Percentiles rank a stretch among this genome's conserved stretches.
Evolutionary conservation across 2,329 filamentous ascomycete genomes (phyloP).

Genomic region (Fusarium verticillioides): DNA sequence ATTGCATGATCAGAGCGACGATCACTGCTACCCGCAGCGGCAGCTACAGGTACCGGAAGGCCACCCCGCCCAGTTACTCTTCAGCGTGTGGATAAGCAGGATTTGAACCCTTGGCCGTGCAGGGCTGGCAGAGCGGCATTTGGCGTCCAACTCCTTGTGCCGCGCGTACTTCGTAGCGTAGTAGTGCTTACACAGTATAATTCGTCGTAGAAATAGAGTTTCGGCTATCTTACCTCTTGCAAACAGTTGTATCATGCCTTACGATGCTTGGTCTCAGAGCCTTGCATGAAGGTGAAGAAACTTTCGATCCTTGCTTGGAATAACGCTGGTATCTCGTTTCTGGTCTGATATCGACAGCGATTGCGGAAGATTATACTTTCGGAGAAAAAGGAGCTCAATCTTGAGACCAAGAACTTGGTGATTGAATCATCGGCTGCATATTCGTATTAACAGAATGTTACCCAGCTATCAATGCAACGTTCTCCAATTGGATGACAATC

Average conservation of each 20-base stretch:
- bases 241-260: background rate
- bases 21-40: background rate
- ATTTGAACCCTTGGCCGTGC: background rate
- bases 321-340: background rate
- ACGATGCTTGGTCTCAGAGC: background rate
- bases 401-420: too few relatives aligned
- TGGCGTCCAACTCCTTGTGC: background rate
- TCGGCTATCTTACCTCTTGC: background rate
- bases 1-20: background rate
- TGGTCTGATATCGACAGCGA: too few relatives aligned
- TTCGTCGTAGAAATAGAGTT: background rate
- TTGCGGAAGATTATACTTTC: too few relatives aligned
- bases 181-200: background rate
- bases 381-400: too few relatives aligned
- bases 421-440: background rate
- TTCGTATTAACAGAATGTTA: background rate
- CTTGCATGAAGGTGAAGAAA: background rate
- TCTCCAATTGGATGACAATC: background rate
- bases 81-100: background rate
- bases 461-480: background rate
- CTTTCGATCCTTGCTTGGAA: too few relatives aligned
- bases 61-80: background rate
- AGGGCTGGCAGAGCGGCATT: background rate
- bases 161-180: too few relatives aligned
- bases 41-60: background rate